Conservation (phyloP, 2,329 filamentous ascomycete genomes). For the Stemphylium lycopersici region DNA sequence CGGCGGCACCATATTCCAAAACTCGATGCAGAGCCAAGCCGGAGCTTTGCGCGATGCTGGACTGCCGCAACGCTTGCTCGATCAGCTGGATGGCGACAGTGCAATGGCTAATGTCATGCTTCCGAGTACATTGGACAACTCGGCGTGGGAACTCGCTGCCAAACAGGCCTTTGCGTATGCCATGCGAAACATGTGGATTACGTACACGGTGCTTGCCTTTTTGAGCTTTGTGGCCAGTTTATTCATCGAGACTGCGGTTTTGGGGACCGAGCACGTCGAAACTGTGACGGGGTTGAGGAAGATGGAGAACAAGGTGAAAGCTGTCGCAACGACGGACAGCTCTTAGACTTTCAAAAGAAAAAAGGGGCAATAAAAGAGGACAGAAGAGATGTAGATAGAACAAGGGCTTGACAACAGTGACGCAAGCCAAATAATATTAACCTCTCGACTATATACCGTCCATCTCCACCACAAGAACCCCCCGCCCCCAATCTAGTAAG, state of each 20-base stretch:
- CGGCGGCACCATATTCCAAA: constrained; percentile 59
- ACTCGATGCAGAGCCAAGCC: constrained; percentile 65
- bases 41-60: constrained; percentile 53
- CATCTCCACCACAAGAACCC: too few relatives aligned
- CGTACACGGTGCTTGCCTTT: constrained; percentile 51
- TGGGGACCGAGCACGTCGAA: constrained; percentile 54
- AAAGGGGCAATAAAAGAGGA: too few relatives aligned
- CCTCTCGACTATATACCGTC: not conserved
- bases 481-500: too few relatives aligned
- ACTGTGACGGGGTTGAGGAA: constrained; percentile 55
- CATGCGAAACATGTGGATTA: constrained; percentile 57
- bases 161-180: constrained; percentile 53
- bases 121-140: constrained; percentile 57
- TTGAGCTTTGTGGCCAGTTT: constrained; percentile 47
- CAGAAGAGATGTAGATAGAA: not conserved
- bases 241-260: constrained; percentile 48
- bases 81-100: constrained; percentile 61
- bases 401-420: too few relatives aligned
- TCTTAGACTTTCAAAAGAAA: not conserved
- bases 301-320: constrained; percentile 15
- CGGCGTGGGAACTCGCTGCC: constrained; percentile 51
- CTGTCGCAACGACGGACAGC: not conserved
- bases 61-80: constrained; percentile 58
- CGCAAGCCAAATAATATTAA: not conserved
- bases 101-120: constrained; percentile 66